phyloP scores from a whole-genome alignment of 2,329 filamentous ascomycete genomes.

The Arthroderma sp. region DNA sequence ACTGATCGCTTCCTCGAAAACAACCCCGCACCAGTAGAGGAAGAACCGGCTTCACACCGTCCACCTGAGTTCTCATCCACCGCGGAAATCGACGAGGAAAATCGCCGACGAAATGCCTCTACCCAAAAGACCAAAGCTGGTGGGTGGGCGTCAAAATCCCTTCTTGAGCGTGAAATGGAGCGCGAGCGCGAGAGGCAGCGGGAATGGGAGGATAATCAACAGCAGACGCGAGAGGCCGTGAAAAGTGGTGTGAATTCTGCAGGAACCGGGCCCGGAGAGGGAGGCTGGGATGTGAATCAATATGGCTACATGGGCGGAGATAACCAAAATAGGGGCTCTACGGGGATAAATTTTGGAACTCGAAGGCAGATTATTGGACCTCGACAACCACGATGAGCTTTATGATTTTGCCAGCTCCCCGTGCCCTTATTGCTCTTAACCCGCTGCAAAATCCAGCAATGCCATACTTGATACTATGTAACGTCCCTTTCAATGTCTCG shows the following conservation, averaged over 20 bases:
- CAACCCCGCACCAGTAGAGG: conserved; percentile 37
- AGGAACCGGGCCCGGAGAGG: conserved; percentile 35
- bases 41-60: conserved; percentile 26
- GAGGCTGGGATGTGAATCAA: conserved; percentile 50
- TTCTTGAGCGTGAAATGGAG: conserved; percentile 55
- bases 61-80: conserved; percentile 38
- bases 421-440: no score
- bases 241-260: conserved; percentile 31
- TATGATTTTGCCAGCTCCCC: not conserved
- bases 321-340: conserved; percentile 43
- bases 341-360: conserved; percentile 39
- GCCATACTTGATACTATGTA: not conserved
- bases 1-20: conserved; percentile 44
- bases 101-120: conserved; percentile 40
- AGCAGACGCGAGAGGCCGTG: conserved; percentile 35
- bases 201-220: conserved; percentile 52
- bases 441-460: not conserved
- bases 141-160: conserved; percentile 49
- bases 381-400: conserved; percentile 33
- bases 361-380: conserved; percentile 52
- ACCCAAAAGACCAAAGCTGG: conserved; percentile 46
- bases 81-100: conserved; percentile 43
- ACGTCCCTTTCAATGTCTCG: no score
- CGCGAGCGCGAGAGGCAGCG: conserved; percentile 50
- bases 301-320: conserved; percentile 53